A percentile compares a stretch with the other conserved stretches of the same genome.
Evolutionary conservation across 164 flowering plant genomes (phyloP).

Genomic region (Vitis riparia): DNA sequence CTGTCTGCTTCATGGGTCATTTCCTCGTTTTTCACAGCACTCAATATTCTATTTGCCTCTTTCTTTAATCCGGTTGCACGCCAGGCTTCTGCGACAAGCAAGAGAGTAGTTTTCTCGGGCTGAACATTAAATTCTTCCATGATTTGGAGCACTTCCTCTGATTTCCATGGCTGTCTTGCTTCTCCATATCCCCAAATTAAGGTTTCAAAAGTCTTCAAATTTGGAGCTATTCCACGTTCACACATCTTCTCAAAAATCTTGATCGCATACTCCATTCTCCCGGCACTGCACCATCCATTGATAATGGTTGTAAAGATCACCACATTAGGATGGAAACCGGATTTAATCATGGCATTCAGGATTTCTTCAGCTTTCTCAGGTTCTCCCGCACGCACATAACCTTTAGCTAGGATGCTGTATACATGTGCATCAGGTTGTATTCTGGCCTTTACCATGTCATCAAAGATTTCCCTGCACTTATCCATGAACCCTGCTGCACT

Average conservation of each 20-base stretch:
- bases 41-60: constrained; percentile 55
- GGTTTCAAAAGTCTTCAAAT: constrained; percentile 83
- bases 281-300: constrained; percentile 92
- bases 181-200: constrained; percentile 96
- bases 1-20: not conserved
- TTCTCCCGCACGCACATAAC: constrained; percentile 83
- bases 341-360: constrained; percentile 48
- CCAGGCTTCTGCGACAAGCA: constrained; percentile 77
- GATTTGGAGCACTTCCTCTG: constrained; percentile 67
- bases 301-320: constrained; percentile 88
- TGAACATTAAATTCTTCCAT: constrained; percentile 55
- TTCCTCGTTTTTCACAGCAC: constrained; percentile 12
- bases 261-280: constrained; percentile 71
- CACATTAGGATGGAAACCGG: constrained; percentile 65
- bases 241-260: constrained; percentile 64
- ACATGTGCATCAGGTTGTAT: constrained; percentile 82
- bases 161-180: constrained; percentile 87
- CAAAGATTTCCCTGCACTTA: constrained; percentile 72
- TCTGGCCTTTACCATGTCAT: constrained; percentile 73
- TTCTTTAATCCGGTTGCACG: constrained; percentile 48
- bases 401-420: constrained; percentile 91
- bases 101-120: constrained; percentile 53
- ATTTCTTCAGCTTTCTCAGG: constrained; percentile 81
- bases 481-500: constrained; percentile 80
- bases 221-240: constrained; percentile 60